These are phyloP conservation scores for Lentinula aciculospora DNA, from an alignment of 768 basidiomycete species.

Conservation along the genomic window DNA sequence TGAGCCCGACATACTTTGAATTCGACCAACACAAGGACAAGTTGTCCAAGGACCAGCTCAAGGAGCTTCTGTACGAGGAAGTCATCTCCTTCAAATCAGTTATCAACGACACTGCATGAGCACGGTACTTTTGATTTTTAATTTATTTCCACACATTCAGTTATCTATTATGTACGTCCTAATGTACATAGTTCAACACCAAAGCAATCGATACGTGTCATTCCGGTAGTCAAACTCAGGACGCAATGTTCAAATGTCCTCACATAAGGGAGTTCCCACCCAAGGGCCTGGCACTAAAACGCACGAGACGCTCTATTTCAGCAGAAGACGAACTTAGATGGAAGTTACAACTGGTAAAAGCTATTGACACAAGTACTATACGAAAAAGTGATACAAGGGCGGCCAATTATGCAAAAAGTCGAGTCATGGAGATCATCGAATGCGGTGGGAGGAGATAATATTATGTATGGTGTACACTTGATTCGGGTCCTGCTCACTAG, in stretches of 20 bases:
- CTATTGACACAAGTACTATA: neutral
- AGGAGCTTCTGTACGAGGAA: constrained; percentile 81
- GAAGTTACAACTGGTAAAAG: neutral
- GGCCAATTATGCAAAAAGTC: constrained; percentile 1
- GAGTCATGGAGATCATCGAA: neutral
- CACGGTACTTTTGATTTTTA: neutral
- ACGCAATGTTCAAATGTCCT: no score
- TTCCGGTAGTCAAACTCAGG: neutral
- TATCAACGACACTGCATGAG: constrained; percentile 32
- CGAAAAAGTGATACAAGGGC: constrained; percentile 1
- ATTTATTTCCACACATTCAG: neutral
- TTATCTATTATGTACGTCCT: neutral
- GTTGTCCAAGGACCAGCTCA: constrained; percentile 73
- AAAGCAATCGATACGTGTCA: neutral
- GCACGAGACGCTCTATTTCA: no score
- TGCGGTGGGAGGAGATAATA: neutral
- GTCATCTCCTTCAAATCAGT: constrained; percentile 70
- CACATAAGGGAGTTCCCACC: no score
- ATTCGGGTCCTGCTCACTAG: no score
- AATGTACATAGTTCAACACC: neutral
- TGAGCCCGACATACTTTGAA: constrained; percentile 84
- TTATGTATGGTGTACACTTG: neutral
- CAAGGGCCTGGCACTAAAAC: no score
- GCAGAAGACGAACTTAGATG: neutral
- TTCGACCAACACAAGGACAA: constrained; percentile 81